These are phyloP conservation scores for Oropetium thomaeum DNA, from an alignment of 176 grass and related monocot species.

Conservation along the genomic window DNA sequence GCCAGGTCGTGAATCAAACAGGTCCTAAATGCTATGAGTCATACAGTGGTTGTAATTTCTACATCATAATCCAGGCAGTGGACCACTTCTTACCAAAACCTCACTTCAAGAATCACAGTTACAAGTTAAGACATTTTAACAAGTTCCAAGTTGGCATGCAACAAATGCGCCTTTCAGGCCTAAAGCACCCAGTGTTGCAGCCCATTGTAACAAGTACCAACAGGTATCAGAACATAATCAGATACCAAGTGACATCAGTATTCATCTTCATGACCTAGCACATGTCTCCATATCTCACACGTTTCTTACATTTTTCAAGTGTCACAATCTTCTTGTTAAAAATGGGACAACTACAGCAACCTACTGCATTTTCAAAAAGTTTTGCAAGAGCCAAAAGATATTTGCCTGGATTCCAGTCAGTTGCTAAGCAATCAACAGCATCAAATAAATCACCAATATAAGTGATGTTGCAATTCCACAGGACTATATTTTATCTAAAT, in stretches of 20 bases:
- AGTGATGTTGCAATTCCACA: neutral
- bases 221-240: neutral
- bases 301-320: neutral
- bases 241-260: neutral
- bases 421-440: neutral
- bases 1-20: too few species aligned
- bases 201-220: neutral
- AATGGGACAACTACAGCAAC: neutral
- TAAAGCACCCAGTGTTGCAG: neutral
- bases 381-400: neutral
- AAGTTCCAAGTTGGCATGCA: neutral
- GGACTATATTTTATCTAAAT: neutral
- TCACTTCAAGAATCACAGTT: neutral
- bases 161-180: neutral
- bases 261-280: neutral
- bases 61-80: neutral
- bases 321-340: neutral
- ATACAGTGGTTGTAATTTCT: neutral
- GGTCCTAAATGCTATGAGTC: neutral
- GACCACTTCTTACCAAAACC: conserved; percentile 5
- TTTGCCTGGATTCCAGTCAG: neutral
- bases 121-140: neutral
- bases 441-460: neutral
- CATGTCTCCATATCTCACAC: neutral
- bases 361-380: neutral